Percentiles rank a stretch among this genome's conserved stretches.
Evolutionary conservation across 306 rosid genomes (phyloP).

Genomic region (Gynostemma pentaphyllum): DNA sequence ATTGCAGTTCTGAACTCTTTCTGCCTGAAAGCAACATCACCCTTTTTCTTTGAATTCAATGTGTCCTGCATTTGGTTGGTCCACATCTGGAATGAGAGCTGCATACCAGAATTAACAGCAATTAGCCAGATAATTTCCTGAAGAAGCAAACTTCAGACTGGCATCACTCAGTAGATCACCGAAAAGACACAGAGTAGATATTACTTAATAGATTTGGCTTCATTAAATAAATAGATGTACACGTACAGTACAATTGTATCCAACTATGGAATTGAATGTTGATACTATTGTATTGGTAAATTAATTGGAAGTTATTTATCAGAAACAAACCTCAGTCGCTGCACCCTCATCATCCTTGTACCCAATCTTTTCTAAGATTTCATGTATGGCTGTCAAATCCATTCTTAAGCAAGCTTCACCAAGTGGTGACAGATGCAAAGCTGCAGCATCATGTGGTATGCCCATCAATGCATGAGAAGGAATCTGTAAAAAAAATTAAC

Average conservation of each 20-base stretch:
- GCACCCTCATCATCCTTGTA: constrained; percentile 95
- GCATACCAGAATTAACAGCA: constrained; percentile 10
- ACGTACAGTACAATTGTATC: constrained; percentile 19
- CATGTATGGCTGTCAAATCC: constrained; percentile 88
- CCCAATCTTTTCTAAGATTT: constrained; percentile 70
- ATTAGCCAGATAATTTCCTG: constrained; percentile 10
- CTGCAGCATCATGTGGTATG: constrained; percentile 44
- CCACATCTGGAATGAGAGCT: constrained; percentile 99
- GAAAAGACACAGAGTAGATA: background rate
- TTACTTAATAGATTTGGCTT: background rate
- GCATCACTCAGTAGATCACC: background rate
- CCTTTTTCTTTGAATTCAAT: constrained; percentile 81
- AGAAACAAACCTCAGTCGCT: constrained; percentile 75
- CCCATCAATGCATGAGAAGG: constrained; percentile 89
- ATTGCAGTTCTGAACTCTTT: constrained; percentile 63
- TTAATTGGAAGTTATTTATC: background rate
- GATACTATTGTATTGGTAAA: background rate
- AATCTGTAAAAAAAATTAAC: constrained; percentile 41
- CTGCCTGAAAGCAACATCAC: constrained; percentile 69
- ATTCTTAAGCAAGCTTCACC: constrained; percentile 77
- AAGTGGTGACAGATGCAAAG: constrained; percentile 55
- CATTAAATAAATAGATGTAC: background rate
- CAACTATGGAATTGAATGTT: background rate
- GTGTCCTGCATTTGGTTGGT: constrained; percentile 97
- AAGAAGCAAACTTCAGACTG: constrained; percentile 1